Percentiles rank a stretch among this genome's conserved stretches.
These are phyloP conservation scores for Pleurotus eryngii DNA, from an alignment of 768 basidiomycete genomes.

Conservation along the genomic window DNA sequence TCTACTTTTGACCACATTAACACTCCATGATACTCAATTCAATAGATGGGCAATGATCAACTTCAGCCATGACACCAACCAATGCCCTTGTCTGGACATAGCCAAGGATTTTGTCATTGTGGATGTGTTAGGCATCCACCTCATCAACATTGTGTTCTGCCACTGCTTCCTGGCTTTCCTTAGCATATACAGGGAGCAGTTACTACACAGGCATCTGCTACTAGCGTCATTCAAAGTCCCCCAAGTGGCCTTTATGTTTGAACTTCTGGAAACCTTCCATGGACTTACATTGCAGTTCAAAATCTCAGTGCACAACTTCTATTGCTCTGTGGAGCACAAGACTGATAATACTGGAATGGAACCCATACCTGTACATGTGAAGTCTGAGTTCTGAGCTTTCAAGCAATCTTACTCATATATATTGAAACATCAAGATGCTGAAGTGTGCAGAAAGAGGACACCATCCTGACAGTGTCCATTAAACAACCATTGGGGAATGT, in stretches of 20 bases:
- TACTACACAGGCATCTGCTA: no score
- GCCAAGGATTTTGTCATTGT: no score
- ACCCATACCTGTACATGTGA: not conserved
- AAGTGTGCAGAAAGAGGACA: conserved; percentile 20
- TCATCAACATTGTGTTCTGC: no score
- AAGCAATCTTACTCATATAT: conserved; percentile 5
- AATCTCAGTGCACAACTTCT: conserved; percentile 26
- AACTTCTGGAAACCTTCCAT: conserved; percentile 25
- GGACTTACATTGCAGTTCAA: conserved; percentile 27
- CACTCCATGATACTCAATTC: no score
- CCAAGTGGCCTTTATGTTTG: conserved; percentile 13
- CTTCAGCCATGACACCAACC: no score
- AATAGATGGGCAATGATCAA: no score
- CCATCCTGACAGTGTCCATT: conserved; percentile 1
- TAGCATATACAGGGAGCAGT: no score
- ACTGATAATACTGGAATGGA: conserved; percentile 6
- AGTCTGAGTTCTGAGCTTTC: not conserved
- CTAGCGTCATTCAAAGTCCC: no score
- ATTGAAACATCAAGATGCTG: conserved; percentile 17
- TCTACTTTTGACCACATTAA: no score
- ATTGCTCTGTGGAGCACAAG: conserved; percentile 11
- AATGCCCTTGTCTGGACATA: no score
- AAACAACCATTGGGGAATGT: conserved; percentile 12
- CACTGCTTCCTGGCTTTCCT: no score
- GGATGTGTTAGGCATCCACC: no score